Percentiles rank a stretch among this genome's conserved stretches.
Conservation (phyloP, 225 moss, liverwort and hornwort species). For the Bryoerythrophyllum caledonicum region DNA sequence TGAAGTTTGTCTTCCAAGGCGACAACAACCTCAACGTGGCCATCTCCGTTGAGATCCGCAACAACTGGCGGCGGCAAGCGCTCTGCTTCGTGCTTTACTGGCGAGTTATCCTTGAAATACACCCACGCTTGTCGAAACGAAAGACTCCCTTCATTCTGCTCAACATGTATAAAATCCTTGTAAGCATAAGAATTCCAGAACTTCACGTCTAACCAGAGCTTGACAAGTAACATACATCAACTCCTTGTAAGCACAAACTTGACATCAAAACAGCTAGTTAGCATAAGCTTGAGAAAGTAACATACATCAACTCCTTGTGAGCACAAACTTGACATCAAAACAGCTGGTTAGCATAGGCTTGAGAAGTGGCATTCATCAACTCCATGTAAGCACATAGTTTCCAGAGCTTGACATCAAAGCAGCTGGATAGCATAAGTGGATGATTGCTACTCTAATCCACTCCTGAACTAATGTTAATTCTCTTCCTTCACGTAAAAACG, state of each 20-base stretch:
- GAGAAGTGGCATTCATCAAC: too few relatives aligned
- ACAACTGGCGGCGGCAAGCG: constrained; percentile 81
- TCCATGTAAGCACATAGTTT: too few relatives aligned
- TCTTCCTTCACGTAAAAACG: background rate
- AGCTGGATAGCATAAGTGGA: too few relatives aligned
- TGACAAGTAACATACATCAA: constrained; percentile 6
- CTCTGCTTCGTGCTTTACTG: constrained; percentile 78
- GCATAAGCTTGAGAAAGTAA: background rate
- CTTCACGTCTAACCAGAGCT: background rate
- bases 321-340: background rate
- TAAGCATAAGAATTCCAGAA: constrained; percentile 15
- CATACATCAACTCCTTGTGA: constrained; percentile 19
- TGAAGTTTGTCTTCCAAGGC: constrained; percentile 84
- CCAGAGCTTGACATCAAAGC: too few relatives aligned
- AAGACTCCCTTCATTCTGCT: constrained; percentile 93
- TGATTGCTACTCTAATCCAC: background rate
- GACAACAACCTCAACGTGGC: constrained; percentile 74
- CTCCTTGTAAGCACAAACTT: constrained; percentile 2
- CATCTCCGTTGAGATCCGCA: constrained; percentile 94
- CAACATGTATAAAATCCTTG: constrained; percentile 17
- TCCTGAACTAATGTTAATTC: background rate
- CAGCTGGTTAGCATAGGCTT: background rate
- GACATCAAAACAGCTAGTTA: background rate
- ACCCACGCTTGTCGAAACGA: constrained; percentile 91
- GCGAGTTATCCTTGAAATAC: constrained; percentile 66